Evolutionary conservation across 2,329 filamentous ascomycete species (phyloP).

Genomic region (Metarhizium sp.): DNA sequence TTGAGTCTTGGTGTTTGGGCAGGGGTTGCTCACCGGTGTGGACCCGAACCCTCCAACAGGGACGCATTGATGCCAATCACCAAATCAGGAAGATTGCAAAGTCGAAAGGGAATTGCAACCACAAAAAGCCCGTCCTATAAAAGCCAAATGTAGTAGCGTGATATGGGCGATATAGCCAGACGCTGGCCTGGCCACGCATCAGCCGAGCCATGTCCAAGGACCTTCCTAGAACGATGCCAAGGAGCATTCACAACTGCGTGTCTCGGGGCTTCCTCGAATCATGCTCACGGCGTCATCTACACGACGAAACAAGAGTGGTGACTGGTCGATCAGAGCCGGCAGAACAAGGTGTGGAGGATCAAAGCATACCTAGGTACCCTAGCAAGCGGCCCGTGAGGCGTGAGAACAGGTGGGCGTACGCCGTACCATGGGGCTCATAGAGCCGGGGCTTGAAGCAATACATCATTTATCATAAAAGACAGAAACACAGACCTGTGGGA

Average conservation of each 20-base stretch:
- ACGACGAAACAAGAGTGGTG: background rate
- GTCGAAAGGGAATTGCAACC: background rate
- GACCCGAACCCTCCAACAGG: background rate
- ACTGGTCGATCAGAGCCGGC: background rate
- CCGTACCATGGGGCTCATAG: background rate
- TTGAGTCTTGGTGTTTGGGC: background rate
- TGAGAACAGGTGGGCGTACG: background rate
- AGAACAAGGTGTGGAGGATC: background rate
- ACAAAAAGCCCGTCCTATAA: background rate
- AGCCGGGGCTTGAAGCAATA: conserved; percentile 5
- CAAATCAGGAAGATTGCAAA: background rate
- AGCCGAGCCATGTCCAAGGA: background rate
- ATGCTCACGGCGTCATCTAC: background rate
- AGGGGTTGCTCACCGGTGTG: background rate
- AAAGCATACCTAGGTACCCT: background rate
- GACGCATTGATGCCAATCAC: background rate
- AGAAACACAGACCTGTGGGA: conserved; percentile 4
- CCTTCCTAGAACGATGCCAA: background rate
- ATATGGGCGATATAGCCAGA: background rate
- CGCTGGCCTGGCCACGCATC: background rate
- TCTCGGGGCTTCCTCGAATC: background rate
- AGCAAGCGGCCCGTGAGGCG: background rate
- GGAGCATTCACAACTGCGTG: background rate
- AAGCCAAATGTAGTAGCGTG: background rate
- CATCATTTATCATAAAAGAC: conserved; percentile 23